Evolutionary conservation across 2,329 filamentous ascomycete genomes (phyloP), one percentile per base, ranked within the genome.

Genomic region (Botrytis sinoallii): DNA sequence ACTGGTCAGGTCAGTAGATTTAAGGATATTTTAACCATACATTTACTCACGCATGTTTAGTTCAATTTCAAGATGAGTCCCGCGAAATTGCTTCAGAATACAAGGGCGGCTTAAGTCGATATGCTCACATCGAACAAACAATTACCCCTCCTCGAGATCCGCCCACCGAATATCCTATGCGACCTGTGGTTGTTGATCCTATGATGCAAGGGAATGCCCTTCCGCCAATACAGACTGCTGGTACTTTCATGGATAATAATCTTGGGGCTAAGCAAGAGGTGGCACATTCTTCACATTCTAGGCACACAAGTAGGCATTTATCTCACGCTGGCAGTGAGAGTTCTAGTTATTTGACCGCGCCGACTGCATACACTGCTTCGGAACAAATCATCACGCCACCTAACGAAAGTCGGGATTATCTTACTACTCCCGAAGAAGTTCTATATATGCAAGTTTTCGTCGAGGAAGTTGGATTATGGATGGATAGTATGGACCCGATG

Each of bases 401-500:
- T 35, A 83, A 83, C 73, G 84, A 84, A 70, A 82, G 83, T 44
- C 84, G 89, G 55, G 88, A 92, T 70, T 93, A 89, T 77, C 86
- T 97, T 64, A 90, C 89, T 76, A 89, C 89, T 5, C 88, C 90
- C 16, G 93, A 97, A 74, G 94, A 97, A 81, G 88, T 96, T 0
- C 84, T 91, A n/a, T 94, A 94, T 80, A 93, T 98, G 91, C 93
- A 97, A 81, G 91, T 94, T 0, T 98, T 97, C 81, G 91, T 97
- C 10, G 92, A 97, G 79, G 92, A 97, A 77, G 93, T 98, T 3
- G 94, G 92, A 0, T 83, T 94, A 4, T 98, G 95, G 94, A 97
- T 98, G 93, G 95, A 98, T 82, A 93, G 91, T 60, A 90, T 98
- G 85, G 93, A 97, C 83, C 87, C 90, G 48, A 87, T 91, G 77